Percentiles rank a stretch among this genome's conserved stretches.
Evolutionary conservation across 331 rosid species (phyloP).

Genomic region (Ulmus americana): DNA sequence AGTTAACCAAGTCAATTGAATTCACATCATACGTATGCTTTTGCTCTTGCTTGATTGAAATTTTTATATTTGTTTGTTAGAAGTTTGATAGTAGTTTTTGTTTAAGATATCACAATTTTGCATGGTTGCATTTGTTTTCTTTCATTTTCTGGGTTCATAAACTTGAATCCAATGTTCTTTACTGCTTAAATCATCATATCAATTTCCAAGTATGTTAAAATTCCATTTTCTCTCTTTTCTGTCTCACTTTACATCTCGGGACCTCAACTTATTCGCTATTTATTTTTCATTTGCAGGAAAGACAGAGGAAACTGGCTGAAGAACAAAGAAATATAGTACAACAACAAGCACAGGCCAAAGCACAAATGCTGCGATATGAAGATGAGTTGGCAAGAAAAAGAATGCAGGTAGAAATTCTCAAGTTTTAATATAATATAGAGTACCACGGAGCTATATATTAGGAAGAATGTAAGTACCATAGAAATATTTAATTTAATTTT

Average conservation of each 20-base stretch:
- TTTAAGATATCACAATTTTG: too few relatives aligned
- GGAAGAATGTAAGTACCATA: too few relatives aligned
- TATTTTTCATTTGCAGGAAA: conserved; percentile 51
- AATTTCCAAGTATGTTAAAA: too few relatives aligned
- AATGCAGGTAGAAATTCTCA: conserved; percentile 55
- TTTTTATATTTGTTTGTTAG: neutral
- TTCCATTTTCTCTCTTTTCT: neutral
- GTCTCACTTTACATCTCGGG: neutral
- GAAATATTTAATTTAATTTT: conserved; percentile 14
- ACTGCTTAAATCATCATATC: too few relatives aligned
- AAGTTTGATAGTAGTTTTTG: neutral
- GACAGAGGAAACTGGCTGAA: conserved; percentile 71
- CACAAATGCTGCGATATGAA: conserved; percentile 69
- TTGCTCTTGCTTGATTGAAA: neutral
- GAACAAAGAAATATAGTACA: conserved; percentile 74
- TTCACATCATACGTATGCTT: too few relatives aligned
- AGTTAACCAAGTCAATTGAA: too few relatives aligned
- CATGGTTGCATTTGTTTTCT: neutral
- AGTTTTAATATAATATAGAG: too few relatives aligned
- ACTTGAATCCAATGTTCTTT: too few relatives aligned
- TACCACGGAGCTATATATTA: too few relatives aligned
- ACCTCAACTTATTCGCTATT: conserved; percentile 15
- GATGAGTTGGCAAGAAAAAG: conserved; percentile 88
- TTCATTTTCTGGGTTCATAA: neutral
- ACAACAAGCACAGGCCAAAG: conserved; percentile 78